Evolutionary conservation across 164 flowering plant species (phyloP), one percentile per base, ranked within the genome.

Genomic region (Pachysandra terminalis): DNA sequence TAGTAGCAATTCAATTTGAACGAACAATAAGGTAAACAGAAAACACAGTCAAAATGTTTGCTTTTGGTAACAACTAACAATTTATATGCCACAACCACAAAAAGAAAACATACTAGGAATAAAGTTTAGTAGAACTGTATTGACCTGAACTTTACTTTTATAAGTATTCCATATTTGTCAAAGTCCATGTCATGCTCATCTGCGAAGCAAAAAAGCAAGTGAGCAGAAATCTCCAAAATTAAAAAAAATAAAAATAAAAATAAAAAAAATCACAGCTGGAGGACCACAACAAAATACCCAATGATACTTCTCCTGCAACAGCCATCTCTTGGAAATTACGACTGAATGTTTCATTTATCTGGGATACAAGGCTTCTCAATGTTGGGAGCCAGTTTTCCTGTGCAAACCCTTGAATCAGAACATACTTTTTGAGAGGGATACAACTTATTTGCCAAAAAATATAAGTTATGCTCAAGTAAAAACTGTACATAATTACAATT

Each of bases 61-160:
- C 37, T 3, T 32, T 32, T 32, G 37, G 5, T 23, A 24, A 16
- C 32, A 56, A 23, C 28, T 19, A 56, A 5, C 10, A 14, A 24
- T 19, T 13, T 25, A 27, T 13, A 56, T 24, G 37, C 3, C 21
- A 53, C 19, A 53, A 19, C n/a, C 21, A 6, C 59, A 9, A 2
- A 27, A 4, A 19, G n/a, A 58, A 27, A n/a, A 21, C 10, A 6
- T n/a, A 10, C 5, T 14, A 24, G 61, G 0, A 27, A 27, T 16
- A 1, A 17, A 27, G 25, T 37, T 48, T 55, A 7, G 21, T 53
- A 16, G 13, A 74, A 49, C 55, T 41, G 56, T 58, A 72, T 28
- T 78, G 60, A 91, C 97, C 97, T 90, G 86, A 96, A 96, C 70
- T 96, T 96, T 17, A 96, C 99, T 88, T 91, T 93, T 72, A 96